phyloP scores from a whole-genome alignment of 116 monocot genomes.

The Trichopus zeylanicus region DNA sequence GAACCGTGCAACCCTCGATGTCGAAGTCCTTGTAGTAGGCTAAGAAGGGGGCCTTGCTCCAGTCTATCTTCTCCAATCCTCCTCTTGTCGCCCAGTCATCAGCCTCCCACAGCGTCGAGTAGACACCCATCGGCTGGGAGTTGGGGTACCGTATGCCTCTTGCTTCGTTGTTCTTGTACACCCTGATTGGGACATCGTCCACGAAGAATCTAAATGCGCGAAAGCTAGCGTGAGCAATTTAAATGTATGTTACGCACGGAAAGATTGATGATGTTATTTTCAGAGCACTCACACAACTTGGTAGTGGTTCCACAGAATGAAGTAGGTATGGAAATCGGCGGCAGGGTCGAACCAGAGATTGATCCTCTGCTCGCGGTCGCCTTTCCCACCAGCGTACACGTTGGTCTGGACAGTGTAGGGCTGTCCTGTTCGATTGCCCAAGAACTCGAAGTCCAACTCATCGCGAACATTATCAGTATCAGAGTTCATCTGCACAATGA shows the following conservation, averaged over 20 bases:
- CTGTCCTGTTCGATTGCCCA: slow-evolving; percentile 45
- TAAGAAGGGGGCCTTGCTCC: slow-evolving; percentile 29
- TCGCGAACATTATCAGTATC: slow-evolving; percentile 23
- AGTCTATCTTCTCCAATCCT: slow-evolving; percentile 35
- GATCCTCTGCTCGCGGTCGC: slow-evolving; percentile 36
- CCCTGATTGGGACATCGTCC: slow-evolving; percentile 33
- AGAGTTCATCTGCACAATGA: slow-evolving; percentile 26
- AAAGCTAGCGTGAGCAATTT: not conserved
- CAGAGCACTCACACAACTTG: slow-evolving; percentile 18
- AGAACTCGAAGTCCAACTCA: slow-evolving; percentile 66
- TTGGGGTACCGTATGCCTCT: slow-evolving; percentile 27
- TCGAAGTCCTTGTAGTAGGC: slow-evolving; percentile 32
- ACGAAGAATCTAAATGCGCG: slow-evolving; percentile 23
- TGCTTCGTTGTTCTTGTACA: slow-evolving; percentile 32
- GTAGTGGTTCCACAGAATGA: slow-evolving; percentile 32
- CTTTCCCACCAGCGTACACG: slow-evolving; percentile 41
- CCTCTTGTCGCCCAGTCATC: slow-evolving; percentile 41
- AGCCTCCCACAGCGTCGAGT: slow-evolving; percentile 42
- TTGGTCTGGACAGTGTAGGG: slow-evolving; percentile 63
- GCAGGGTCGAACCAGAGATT: slow-evolving; percentile 51
- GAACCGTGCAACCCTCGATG: slow-evolving; percentile 24
- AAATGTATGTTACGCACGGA: not conserved
- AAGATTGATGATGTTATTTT: not conserved
- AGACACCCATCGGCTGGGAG: slow-evolving; percentile 37
- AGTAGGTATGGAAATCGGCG: slow-evolving; percentile 27